Conservation (phyloP, 176 grass and related monocot species). For the Aegilops longissima region DNA sequence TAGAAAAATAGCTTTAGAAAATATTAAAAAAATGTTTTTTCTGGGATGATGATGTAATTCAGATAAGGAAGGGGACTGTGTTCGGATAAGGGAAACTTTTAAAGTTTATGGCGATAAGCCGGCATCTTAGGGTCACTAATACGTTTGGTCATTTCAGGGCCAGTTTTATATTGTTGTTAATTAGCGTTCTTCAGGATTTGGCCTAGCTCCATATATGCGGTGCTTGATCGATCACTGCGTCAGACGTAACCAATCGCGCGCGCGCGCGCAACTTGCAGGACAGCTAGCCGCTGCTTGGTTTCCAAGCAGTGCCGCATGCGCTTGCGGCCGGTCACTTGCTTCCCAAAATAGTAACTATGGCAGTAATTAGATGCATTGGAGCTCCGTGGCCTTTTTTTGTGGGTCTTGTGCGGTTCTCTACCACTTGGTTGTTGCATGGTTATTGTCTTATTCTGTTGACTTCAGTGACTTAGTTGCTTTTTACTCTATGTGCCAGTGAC, state of each 20-base stretch:
- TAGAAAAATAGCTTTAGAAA: not conserved
- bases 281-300: conserved; percentile 18
- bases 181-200: conserved; percentile 42
- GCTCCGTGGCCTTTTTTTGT: not conserved
- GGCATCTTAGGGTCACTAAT: conserved; percentile 58
- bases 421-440: not conserved
- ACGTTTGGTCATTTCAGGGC: conserved; percentile 50
- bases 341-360: not conserved
- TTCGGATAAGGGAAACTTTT: not conserved
- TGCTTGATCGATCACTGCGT: not conserved
- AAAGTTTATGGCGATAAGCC: conserved; percentile 47
- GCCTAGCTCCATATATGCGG: conserved; percentile 32
- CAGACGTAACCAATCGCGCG: not conserved
- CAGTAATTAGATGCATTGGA: conserved; percentile 5
- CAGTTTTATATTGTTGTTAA: conserved; percentile 34
- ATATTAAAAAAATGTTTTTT: not conserved
- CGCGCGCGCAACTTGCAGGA: conserved; percentile 13
- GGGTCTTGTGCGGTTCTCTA: not conserved
- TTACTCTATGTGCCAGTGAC: not conserved
- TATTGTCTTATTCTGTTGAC: not conserved
- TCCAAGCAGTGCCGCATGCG: conserved; percentile 4
- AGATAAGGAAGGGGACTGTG: conserved; percentile 13
- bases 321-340: not conserved
- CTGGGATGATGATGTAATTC: conserved; percentile 22
- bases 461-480: not conserved